A percentile compares a stretch with the other conserved stretches of the same genome.
phyloP scores from a whole-genome alignment of 1,139 yeast genomes.

The Lodderomyces metapsilosis region DNA sequence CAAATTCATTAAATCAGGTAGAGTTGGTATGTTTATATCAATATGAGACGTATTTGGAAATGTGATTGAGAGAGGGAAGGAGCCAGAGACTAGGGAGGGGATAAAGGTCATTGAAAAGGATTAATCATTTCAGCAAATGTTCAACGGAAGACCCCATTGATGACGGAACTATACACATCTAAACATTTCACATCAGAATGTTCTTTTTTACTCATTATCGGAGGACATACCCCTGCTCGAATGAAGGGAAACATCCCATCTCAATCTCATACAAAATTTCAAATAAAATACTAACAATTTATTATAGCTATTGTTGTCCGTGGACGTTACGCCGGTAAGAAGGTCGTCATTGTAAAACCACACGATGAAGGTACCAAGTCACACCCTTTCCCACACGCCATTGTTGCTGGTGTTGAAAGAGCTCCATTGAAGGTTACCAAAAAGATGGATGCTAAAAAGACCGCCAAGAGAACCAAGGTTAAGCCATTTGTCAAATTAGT shows the following conservation, averaged over 20 bases:
- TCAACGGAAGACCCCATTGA: neutral
- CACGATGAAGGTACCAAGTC: constrained; percentile 99
- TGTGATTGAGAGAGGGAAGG: neutral
- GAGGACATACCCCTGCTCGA: too few relatives aligned
- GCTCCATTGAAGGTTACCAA: constrained; percentile 97
- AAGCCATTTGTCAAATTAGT: constrained; percentile 99
- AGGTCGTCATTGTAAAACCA: constrained; percentile 98
- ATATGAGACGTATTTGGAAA: neutral
- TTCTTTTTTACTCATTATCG: too few relatives aligned
- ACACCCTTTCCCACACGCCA: constrained; percentile 99
- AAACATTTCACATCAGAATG: too few relatives aligned
- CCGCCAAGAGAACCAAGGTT: constrained; percentile 95
- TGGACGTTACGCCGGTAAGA: constrained; percentile 99
- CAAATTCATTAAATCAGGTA: constrained; percentile 98
- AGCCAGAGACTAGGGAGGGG: neutral
- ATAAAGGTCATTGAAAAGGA: neutral
- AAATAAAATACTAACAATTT: constrained; percentile 32
- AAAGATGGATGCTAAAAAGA: constrained; percentile 93
- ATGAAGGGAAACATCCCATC: too few relatives aligned
- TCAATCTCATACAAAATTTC: too few relatives aligned
- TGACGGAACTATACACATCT: too few relatives aligned
- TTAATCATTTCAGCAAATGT: neutral
- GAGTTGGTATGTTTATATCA: constrained; percentile 80
- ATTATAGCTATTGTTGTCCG: constrained; percentile 93
- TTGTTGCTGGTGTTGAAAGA: constrained; percentile 99